Evolutionary conservation across 306 rosid species (phyloP).

Genomic region (Inga laurina): DNA sequence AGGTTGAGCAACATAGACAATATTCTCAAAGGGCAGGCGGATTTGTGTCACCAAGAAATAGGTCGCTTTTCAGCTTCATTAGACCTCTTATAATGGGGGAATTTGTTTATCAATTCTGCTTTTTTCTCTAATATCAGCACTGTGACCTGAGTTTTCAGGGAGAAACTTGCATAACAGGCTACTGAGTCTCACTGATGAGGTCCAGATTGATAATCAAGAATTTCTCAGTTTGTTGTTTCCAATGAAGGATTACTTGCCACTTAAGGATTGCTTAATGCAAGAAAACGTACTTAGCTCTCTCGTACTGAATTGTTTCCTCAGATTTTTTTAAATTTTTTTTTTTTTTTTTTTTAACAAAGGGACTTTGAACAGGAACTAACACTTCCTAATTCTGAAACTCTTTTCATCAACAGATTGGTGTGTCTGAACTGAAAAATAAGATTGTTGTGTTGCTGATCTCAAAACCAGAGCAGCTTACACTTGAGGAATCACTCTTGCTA

Average conservation of each 20-base stretch:
- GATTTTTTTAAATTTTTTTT: background rate
- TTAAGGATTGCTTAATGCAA: slow-evolving; percentile 49
- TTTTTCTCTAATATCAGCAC: slow-evolving; percentile 7
- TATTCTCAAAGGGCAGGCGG: slow-evolving; percentile 43
- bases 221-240: slow-evolving; percentile 54
- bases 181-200: slow-evolving; percentile 36
- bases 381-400: background rate
- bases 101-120: background rate
- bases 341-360: background rate
- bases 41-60: slow-evolving; percentile 10
- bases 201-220: slow-evolving; percentile 54
- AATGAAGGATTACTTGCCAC: slow-evolving; percentile 49
- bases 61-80: slow-evolving; percentile 7
- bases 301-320: slow-evolving; percentile 16
- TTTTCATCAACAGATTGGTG: slow-evolving; percentile 48
- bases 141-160: slow-evolving; percentile 45
- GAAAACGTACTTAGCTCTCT: slow-evolving; percentile 42
- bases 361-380: background rate
- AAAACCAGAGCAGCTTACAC: slow-evolving; percentile 44
- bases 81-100: slow-evolving; percentile 10
- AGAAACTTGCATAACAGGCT: slow-evolving; percentile 47
- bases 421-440: slow-evolving; percentile 52
- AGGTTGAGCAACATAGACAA: slow-evolving; percentile 53
- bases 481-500: slow-evolving; percentile 47
- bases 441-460: slow-evolving; percentile 56